Evolutionary conservation across 1,284 basidiomycete species (phyloP), one percentile per base, ranked within the genome.

Genomic region (Cystobasidium slooffiae): DNA sequence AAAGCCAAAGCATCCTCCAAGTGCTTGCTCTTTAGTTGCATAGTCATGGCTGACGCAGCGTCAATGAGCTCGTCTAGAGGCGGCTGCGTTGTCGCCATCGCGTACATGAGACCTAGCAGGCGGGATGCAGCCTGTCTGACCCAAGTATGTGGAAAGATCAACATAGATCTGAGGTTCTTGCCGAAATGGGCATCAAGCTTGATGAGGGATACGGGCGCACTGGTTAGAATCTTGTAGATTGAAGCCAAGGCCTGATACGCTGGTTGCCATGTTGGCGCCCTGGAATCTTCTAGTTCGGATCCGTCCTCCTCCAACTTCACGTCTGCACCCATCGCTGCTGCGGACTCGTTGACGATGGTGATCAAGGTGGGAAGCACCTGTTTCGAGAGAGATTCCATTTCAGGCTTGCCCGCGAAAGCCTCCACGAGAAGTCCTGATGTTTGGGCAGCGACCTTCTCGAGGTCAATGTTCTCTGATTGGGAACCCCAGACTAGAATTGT

Each of bases 121-220:
- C 93, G 87, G 77, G 90, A 90, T 0, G 94, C 86, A 0, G 91
- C 91, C 14, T 88, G 88, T 44, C 95, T 90, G 0, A 97, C 93
- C 96, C 95, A 98, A 4, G 92, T 88, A 83, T 99, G 96, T 12
- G 95, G 94, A 83, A 91, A 97, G 9, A 92, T 85, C 2, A 98
- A 86, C 79, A 92, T 88, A 0, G 85, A 80, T 20, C 88, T 84
- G 53, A 97, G 85, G 0, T 85, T 81, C 22, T 83, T 3, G 85
- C 82, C 1, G 92, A 82, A 58, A 79, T 44, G 79, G 81, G 24
- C 16, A 53, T 77, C 76, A 24, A 76, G 70, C 6, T 53, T 8
- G 10, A 0, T 24, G 20, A 66, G 9, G 10, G 49, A 9, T 10
- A 39, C 74, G 73, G 5, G 85, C 81, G 62, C 85, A 78, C 39